Conservation (phyloP, 202 grass and related monocot genomes). For the Brachypodium distachyon region DNA sequence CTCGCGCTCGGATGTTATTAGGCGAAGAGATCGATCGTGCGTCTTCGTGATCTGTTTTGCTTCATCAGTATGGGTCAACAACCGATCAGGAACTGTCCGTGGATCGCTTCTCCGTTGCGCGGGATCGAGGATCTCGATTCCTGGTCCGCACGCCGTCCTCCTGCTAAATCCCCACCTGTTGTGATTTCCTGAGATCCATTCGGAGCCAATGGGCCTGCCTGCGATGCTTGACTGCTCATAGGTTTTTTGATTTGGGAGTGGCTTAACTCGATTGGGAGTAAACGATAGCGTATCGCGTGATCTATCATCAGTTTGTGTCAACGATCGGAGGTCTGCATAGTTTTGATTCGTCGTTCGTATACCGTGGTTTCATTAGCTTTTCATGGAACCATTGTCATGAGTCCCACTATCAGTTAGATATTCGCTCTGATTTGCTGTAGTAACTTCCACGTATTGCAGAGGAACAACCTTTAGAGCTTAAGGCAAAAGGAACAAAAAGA, state of each 20-base stretch:
- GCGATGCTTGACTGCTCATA: neutral
- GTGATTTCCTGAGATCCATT: neutral
- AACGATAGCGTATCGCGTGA: neutral
- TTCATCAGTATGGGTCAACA: neutral
- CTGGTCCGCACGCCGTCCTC: neutral
- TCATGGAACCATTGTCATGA: neutral
- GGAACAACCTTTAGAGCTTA: neutral
- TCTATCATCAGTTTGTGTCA: neutral
- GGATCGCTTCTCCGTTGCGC: neutral
- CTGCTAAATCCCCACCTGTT: neutral
- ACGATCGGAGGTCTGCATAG: neutral
- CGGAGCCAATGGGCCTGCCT: neutral
- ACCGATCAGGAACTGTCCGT: neutral
- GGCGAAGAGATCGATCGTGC: neutral
- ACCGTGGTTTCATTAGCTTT: neutral
- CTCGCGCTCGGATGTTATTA: neutral
- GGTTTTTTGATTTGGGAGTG: neutral
- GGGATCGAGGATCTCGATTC: neutral
- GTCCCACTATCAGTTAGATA: neutral
- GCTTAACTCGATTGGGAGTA: neutral
- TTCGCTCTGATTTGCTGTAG: neutral
- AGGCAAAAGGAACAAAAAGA: neutral
- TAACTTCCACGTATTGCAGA: neutral
- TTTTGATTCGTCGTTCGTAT: neutral
- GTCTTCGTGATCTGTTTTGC: neutral